phyloP scores from a whole-genome alignment of 148 eudicot genomes.

The Limonium bicolor region DNA sequence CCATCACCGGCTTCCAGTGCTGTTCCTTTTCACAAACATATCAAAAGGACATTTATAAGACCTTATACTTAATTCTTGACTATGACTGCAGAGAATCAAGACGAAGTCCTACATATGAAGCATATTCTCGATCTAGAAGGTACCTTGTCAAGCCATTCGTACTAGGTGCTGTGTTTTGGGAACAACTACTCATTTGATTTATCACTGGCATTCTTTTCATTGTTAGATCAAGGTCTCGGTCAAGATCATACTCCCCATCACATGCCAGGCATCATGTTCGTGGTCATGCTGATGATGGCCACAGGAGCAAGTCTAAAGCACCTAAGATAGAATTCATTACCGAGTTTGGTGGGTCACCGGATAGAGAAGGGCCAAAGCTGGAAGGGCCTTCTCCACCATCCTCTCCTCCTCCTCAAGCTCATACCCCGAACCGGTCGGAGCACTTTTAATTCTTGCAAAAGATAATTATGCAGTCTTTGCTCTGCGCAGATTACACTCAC shows the following conservation, averaged over 20 bases:
- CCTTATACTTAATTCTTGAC: background rate
- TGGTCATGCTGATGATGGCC: constrained; percentile 51
- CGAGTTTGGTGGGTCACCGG: constrained; percentile 88
- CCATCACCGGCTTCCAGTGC: background rate
- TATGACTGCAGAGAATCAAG: constrained; percentile 61
- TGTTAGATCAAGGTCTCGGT: constrained; percentile 60
- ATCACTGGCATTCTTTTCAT: background rate
- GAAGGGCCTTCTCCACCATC: constrained; percentile 80
- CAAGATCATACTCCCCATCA: constrained; percentile 72
- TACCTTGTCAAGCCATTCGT: constrained; percentile 4
- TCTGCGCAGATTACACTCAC: constrained; percentile 55
- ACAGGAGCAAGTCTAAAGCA: constrained; percentile 70
- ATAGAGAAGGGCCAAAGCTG: constrained; percentile 58
- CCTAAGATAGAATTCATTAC: constrained; percentile 93
- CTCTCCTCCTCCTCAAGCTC: constrained; percentile 76
- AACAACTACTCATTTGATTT: too few species aligned
- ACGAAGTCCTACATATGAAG: constrained; percentile 92
- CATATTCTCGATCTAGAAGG: constrained; percentile 89
- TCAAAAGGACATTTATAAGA: too few species aligned
- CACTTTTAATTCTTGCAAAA: constrained; percentile 79
- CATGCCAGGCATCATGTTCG: constrained; percentile 69
- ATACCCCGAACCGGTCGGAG: constrained; percentile 87
- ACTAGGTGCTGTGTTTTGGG: background rate
- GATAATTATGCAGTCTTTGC: constrained; percentile 66
- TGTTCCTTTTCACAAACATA: too few species aligned